Conservation (phyloP, 306 rosid species). For the Lupinus albus region DNA sequence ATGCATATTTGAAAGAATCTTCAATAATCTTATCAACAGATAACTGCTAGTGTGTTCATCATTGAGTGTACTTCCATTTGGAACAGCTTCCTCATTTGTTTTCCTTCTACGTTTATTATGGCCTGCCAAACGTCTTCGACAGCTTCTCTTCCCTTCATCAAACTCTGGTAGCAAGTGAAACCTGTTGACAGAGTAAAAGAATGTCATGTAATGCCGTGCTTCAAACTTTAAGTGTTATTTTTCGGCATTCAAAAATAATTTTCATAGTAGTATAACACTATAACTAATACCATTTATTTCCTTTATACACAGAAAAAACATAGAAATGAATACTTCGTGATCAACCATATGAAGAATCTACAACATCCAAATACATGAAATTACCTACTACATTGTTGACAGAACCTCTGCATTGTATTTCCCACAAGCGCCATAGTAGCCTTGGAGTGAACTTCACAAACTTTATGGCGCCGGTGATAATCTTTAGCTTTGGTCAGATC, state of each 20-base stretch:
- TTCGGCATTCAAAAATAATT: not conserved
- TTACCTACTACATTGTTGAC: slow-evolving; percentile 83
- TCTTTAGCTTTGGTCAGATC: slow-evolving; percentile 73
- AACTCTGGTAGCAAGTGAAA: slow-evolving; percentile 56
- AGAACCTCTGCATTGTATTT: slow-evolving; percentile 65
- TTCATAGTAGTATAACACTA: not conserved
- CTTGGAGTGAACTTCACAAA: slow-evolving; percentile 72
- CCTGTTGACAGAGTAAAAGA: slow-evolving; percentile 35
- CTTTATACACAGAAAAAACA: not conserved
- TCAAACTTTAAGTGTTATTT: not conserved
- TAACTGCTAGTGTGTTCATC: slow-evolving; percentile 56
- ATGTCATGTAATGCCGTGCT: slow-evolving; percentile 21
- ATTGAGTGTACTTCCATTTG: slow-evolving; percentile 43
- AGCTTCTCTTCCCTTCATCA: slow-evolving; percentile 62
- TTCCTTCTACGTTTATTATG: slow-evolving; percentile 58
- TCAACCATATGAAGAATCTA: not conserved
- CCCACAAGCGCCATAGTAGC: slow-evolving; percentile 65
- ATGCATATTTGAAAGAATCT: slow-evolving; percentile 52
- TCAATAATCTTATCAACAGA: slow-evolving; percentile 50
- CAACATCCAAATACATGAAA: slow-evolving; percentile 18
- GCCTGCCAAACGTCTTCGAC: slow-evolving; percentile 60
- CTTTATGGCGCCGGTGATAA: slow-evolving; percentile 68
- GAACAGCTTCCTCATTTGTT: slow-evolving; percentile 47
- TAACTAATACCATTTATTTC: slow-evolving; percentile 24
- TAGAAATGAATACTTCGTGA: not conserved